Evolutionary conservation across 441 rosid species (phyloP).

Genomic region (Cnidoscolus chayamansa): DNA sequence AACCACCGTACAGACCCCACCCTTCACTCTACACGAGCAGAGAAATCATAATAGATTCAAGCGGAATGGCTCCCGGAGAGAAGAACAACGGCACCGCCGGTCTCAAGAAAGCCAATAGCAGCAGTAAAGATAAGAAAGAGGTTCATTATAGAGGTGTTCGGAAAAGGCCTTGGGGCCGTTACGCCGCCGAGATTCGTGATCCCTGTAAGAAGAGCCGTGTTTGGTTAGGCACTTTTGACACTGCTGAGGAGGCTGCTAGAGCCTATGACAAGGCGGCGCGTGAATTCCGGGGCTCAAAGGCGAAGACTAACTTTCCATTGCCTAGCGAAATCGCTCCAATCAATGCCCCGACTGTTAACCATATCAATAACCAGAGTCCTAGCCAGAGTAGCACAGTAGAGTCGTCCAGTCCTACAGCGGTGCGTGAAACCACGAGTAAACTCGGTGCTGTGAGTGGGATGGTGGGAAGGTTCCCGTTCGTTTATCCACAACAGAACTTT

Average conservation of each 20-base stretch:
- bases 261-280: slow-evolving; percentile 69
- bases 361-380: slow-evolving; percentile 37
- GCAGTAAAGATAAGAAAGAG: slow-evolving; percentile 29
- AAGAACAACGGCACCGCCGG: slow-evolving; percentile 1
- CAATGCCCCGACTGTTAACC: neutral
- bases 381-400: slow-evolving; percentile 66
- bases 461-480: slow-evolving; percentile 40
- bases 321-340: slow-evolving; percentile 8
- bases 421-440: slow-evolving; percentile 25
- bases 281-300: slow-evolving; percentile 66
- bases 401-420: slow-evolving; percentile 36
- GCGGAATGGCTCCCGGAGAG: slow-evolving; percentile 42
- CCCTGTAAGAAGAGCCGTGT: slow-evolving; percentile 67
- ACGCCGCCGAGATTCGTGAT: slow-evolving; percentile 82
- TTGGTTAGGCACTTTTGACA: slow-evolving; percentile 88
- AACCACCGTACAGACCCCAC: neutral
- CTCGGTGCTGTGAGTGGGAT: neutral
- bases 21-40: no score
- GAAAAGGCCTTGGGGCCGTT: slow-evolving; percentile 86
- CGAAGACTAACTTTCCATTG: slow-evolving; percentile 59
- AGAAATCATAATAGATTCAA: no score
- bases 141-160: slow-evolving; percentile 71
- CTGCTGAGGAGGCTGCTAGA: slow-evolving; percentile 70
- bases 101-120: slow-evolving; percentile 6
- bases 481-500: slow-evolving; percentile 36